These are phyloP conservation scores for Globisporangium rhizosaccharum DNA, from an alignment of 352 stramenopile species.

Conservation along the genomic window DNA sequence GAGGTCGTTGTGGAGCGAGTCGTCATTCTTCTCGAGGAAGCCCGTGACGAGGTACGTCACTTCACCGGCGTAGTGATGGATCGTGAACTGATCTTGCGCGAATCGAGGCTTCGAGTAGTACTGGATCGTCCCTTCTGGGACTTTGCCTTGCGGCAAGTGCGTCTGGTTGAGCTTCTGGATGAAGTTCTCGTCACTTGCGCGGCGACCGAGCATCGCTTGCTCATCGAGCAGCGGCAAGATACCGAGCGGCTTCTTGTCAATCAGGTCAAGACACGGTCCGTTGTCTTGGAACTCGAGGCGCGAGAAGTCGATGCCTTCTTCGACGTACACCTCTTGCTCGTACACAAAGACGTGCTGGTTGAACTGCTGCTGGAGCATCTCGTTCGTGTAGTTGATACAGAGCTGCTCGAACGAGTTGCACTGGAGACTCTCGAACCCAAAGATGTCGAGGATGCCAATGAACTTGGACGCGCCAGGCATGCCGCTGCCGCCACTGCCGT, in stretches of 20 bases:
- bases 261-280: constrained; percentile 88
- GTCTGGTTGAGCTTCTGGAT: constrained; percentile 91
- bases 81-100: constrained; percentile 92
- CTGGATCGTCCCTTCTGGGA: constrained; percentile 62
- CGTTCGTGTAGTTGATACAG: constrained; percentile 96
- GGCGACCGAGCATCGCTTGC: constrained; percentile 90
- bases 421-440: constrained; percentile 95
- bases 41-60: constrained; percentile 95
- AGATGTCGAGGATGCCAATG: constrained; percentile 97
- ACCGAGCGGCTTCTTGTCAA: constrained; percentile 90
- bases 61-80: constrained; percentile 96
- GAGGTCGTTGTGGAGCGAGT: constrained; percentile 92
- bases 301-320: constrained; percentile 93
- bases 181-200: constrained; percentile 88
- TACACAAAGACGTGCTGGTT: constrained; percentile 97
- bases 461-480: constrained; percentile 50
- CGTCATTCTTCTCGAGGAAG: constrained; percentile 98
- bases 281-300: constrained; percentile 92
- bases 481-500: constrained; percentile 8
- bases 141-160: constrained; percentile 73
- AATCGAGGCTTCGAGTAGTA: constrained; percentile 88
- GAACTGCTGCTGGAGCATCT: constrained; percentile 94
- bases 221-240: constrained; percentile 95
- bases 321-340: constrained; percentile 96
- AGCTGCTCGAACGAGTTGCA: constrained; percentile 94